Evolutionary conservation across 1,139 yeast genomes (phyloP).

Genomic region (Candida freyschussii): DNA sequence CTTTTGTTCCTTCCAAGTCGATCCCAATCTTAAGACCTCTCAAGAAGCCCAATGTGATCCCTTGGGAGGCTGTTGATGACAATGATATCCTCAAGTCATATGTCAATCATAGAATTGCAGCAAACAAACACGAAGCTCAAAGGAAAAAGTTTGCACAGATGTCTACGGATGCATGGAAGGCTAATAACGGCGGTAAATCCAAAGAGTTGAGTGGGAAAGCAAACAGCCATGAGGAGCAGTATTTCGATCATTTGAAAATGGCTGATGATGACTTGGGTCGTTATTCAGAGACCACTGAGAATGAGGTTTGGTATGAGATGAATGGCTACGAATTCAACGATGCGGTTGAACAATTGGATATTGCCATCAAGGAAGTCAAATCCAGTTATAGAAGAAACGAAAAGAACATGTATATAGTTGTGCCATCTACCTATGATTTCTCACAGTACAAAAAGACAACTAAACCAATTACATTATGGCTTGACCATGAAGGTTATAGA

Average conservation of each 20-base stretch:
- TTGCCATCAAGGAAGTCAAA: constrained; percentile 25
- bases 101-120: constrained; percentile 12
- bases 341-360: constrained; percentile 29
- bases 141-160: constrained; percentile 34
- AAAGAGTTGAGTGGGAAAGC: constrained; percentile 33
- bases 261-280: constrained; percentile 24
- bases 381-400: constrained; percentile 19
- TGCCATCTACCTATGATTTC: constrained; percentile 19
- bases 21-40: constrained; percentile 23
- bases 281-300: constrained; percentile 16
- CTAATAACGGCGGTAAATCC: constrained; percentile 34
- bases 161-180: constrained; percentile 34
- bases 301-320: constrained; percentile 32
- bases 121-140: constrained; percentile 20
- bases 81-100: constrained; percentile 13
- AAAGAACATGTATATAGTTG: constrained; percentile 31
- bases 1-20: constrained; percentile 13
- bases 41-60: constrained; percentile 28
- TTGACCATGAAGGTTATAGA: constrained; percentile 34
- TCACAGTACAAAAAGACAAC: constrained; percentile 23
- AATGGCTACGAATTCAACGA: constrained; percentile 36
- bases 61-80: constrained; percentile 29
- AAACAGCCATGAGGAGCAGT: constrained; percentile 16
- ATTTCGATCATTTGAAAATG: constrained; percentile 16
- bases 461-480: constrained; percentile 24